phyloP scores from a whole-genome alignment of 805 yeast genomes.

The Hanseniaspora osmophila region DNA sequence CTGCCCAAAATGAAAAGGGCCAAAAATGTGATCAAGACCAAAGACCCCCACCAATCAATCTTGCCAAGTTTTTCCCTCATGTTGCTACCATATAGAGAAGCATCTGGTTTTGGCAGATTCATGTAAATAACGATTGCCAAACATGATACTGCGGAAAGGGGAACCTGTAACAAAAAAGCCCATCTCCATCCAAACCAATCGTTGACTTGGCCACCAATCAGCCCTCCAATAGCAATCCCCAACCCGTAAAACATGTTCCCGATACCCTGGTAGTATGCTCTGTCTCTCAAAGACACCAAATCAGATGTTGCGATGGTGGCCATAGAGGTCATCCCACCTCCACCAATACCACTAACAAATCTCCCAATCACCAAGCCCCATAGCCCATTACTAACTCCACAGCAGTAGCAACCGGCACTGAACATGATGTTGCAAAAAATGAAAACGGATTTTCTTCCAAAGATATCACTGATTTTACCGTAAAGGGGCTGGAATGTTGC shows the following conservation, averaged over 20 bases:
- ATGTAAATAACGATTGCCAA: slow-evolving; percentile 28
- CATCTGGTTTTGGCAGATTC: slow-evolving; percentile 25
- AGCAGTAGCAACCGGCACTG: slow-evolving; percentile 41
- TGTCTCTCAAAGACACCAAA: slow-evolving; percentile 56
- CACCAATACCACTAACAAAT: slow-evolving; percentile 75
- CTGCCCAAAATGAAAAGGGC: slow-evolving; percentile 6
- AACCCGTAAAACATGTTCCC: slow-evolving; percentile 63
- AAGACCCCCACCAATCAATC: slow-evolving; percentile 43
- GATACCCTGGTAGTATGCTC: slow-evolving; percentile 76
- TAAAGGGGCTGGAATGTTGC: slow-evolving; percentile 64
- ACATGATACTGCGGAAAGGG: slow-evolving; percentile 39
- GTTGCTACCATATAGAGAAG: slow-evolving; percentile 23
- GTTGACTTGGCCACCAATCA: slow-evolving; percentile 46
- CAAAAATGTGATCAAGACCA: slow-evolving; percentile 30
- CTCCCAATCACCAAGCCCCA: slow-evolving; percentile 37
- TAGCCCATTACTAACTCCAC: slow-evolving; percentile 37
- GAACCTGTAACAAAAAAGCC: slow-evolving; percentile 40
- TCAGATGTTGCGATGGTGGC: slow-evolving; percentile 68
- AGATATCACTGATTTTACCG: slow-evolving; percentile 59
- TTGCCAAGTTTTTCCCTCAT: slow-evolving; percentile 34
- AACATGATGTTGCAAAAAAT: slow-evolving; percentile 42
- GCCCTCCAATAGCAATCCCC: slow-evolving; percentile 66
- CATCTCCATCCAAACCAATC: slow-evolving; percentile 54
- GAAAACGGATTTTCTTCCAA: slow-evolving; percentile 45
- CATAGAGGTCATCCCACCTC: slow-evolving; percentile 70